Conservation (phyloP, 371 early-diverging fungal species). For the Mortierella sp. region DNA sequence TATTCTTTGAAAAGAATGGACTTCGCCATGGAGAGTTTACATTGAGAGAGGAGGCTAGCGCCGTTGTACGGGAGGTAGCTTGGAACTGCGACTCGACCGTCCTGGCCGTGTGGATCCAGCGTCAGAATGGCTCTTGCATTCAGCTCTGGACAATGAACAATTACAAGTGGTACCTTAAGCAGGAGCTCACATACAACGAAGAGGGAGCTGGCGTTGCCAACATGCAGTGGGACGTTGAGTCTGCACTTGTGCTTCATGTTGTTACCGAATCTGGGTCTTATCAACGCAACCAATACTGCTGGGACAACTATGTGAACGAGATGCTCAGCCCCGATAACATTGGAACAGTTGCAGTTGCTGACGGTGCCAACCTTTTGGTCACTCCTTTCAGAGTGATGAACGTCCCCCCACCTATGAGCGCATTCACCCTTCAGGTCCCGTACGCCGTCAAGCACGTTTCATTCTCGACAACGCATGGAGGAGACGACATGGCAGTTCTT, state of each 20-base stretch:
- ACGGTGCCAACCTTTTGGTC: slow-evolving; percentile 75
- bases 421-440: slow-evolving; percentile 56
- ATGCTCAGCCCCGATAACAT: slow-evolving; percentile 63
- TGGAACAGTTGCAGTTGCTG: slow-evolving; percentile 81
- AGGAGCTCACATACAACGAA: slow-evolving; percentile 63
- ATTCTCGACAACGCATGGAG: slow-evolving; percentile 69
- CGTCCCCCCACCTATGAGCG: slow-evolving; percentile 95
- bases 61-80: slow-evolving; percentile 55
- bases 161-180: slow-evolving; percentile 97
- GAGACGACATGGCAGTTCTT: slow-evolving; percentile 78
- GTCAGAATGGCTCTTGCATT: slow-evolving; percentile 55
- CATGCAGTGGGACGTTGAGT: slow-evolving; percentile 80
- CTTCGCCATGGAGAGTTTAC: slow-evolving; percentile 94
- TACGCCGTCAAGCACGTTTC: slow-evolving; percentile 67
- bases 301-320: slow-evolving; percentile 68
- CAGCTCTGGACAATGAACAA: slow-evolving; percentile 94
- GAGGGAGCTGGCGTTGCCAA: slow-evolving; percentile 55
- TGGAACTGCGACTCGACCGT: slow-evolving; percentile 94
- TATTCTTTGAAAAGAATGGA: slow-evolving; percentile 96
- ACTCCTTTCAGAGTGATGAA: slow-evolving; percentile 91
- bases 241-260: slow-evolving; percentile 70
- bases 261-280: slow-evolving; percentile 65
- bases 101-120: slow-evolving; percentile 78
- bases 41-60: slow-evolving; percentile 66
- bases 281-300: slow-evolving; percentile 60